Evolutionary conservation across 2,329 filamentous ascomycete species (phyloP), one percentile per base, ranked within the genome.

Genomic region (Alternaria arbusti): DNA sequence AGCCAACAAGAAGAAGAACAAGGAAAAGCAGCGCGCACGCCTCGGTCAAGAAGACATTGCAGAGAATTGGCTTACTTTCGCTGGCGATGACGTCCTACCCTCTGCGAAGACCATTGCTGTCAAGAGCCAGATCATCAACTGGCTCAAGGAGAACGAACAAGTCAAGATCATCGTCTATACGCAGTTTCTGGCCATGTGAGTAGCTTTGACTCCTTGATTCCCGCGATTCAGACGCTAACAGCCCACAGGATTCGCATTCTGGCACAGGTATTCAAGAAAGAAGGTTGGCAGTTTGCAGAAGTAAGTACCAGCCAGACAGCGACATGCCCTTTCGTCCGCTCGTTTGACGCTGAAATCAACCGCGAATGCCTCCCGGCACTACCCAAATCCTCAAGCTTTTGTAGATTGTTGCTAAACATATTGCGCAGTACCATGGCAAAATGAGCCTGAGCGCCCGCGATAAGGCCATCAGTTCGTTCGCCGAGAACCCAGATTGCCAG

Each of bases 161-260:
- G 82, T 83, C 44, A 90, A 90, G 74, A 83, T 89, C 49, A 86
- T 86, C 61, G 77, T 90, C 49, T 90, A 89, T 66, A 87, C 85
- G 0, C 87, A 90, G 67, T 90, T 88, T 63, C 74, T 86, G 3
- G 77, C 82, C 3, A 84, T 89, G 68, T 78, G 64, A 70, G 73
- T 65, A 7, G 12, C 10, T 13, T 5, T 6, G 15, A 2, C 3
- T 2, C 1, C 6, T 11, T 10, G 1, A 7, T 1, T 6, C 10
- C 2, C 13, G 4, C 3, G 2, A 15, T 32, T 12, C 6, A 50
- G 4, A n/a, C 7, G 3, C 65, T 75, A 36, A 74, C 58, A 11
- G 13, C 5, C 1, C 12, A 13, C 7, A 78, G 75, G 73, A 81
- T 87, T 6, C 71, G 79, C 0, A 85, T 90, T 17, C 69, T 90